Evolutionary conservation across 148 eudicot species (phyloP), one percentile per base, ranked within the genome.

Genomic region (Chenopodium berlandieri): DNA sequence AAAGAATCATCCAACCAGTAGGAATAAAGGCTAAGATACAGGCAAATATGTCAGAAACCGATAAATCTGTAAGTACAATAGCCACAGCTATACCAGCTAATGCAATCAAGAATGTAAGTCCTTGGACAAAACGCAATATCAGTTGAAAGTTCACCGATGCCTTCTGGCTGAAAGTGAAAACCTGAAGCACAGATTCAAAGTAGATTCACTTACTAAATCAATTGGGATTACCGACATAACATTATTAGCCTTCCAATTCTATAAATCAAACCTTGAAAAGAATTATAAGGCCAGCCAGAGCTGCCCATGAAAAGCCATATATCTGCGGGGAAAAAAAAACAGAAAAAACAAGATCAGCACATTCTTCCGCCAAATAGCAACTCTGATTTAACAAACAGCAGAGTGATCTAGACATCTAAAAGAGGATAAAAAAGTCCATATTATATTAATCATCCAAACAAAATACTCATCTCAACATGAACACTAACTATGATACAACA

Each of bases 121-220:
- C 99, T 90, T 96, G 98, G 58, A 94, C 73, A 79, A 96, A 94
- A 62, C 99, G 98, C 86, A 96, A 82, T 75, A 96, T 78, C 83
- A 96, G 87, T 89, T 96, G 99, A 83, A 96, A 94, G 87, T 96
- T 96, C 37, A 96, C 99, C 0, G 99, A 94, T 76, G 91, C 90
- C 86, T 96, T 96, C 91, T 96, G 98, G 83, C 99, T 96, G 88
- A 96, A 96, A 47, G 97, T 94, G 92, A 96, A 96, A 34, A 94
- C 94, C 99, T 96, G 92, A 44, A 83, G 77, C 65, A 60, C 47
- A 62, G 31, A 54, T 52, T 37, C 27, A 68, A 16, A 17, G 58
- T 50, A 40, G 73, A n/a, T 75, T 81, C 76, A 78, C 69, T 19
- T 9, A 64, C 44, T 67, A 32, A 32, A 76, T 20, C 30, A 69